Base-by-base conservation (phyloP, 441 rosid species). In the Gossypium aridum region DNA sequence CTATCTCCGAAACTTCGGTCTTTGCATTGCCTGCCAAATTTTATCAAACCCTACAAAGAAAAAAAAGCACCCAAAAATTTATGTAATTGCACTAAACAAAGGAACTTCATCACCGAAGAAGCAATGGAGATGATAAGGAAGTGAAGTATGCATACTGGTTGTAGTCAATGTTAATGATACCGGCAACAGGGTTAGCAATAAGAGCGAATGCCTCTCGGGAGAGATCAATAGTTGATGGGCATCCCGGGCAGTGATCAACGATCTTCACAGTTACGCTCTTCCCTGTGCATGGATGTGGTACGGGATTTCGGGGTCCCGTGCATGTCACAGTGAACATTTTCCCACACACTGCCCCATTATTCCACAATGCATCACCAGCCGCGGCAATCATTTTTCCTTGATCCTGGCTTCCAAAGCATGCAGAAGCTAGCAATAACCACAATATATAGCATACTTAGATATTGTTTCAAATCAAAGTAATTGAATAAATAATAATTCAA, bases 111-210 rank as follows among this genome's bases (percentile, higher is more conserved):
- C 45, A 39, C 45, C 9, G 45, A 39, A 39, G 63, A 8, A 17
- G 8, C 56, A 7, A 64, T 37, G 23, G 51, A 49, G 20, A 49
- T 68, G 22, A 39, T 7, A 7, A 17, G 26, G 22, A 23, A 14
- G n/a, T 62, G 43, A 26, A 37, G 12, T 63, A 70, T 14, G 74
- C 78, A 56, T 73, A 76, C 49, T 5, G 71, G 14, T 47, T 9
- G 66, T 80, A 80, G 43, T 75, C 72, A 13, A 83, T 83, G 73
- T 55, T 76, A 28, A 80, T 80, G 53, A 68, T 76, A 3, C 84
- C 83, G 10, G 84, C 80, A 0, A 59, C 23, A 1, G 80, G 53
- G 59, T 83, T 25, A 3, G 81, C 83, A 16, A 80, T 82, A 49
- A 2, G 34, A 51, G 77, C 25, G 34, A 85, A 80, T 55, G 86